phyloP scores from a whole-genome alignment of 2,329 filamentous ascomycete species.

The Alternaria hordeiaustralica region DNA sequence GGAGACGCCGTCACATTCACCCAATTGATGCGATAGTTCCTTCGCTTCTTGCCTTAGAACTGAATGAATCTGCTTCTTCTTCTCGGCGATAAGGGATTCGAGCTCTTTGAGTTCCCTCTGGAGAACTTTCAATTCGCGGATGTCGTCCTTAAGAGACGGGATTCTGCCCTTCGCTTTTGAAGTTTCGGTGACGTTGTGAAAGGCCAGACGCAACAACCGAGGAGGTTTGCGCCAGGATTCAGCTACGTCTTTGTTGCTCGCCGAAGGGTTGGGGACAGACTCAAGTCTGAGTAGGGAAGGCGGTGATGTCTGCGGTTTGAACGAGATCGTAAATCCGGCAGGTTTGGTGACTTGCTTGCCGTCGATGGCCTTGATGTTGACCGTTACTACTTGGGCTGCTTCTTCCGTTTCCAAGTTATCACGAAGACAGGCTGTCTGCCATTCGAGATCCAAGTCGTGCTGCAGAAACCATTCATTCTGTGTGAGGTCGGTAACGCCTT shows the following conservation, averaged over 20 bases:
- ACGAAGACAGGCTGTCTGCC: conserved; percentile 49
- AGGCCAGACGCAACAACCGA: conserved; percentile 37
- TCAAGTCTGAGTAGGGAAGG: conserved; percentile 47
- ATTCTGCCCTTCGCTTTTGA: conserved; percentile 7
- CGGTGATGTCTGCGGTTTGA: conserved; percentile 47
- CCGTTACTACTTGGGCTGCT: conserved; percentile 48
- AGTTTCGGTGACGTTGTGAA: conserved; percentile 15
- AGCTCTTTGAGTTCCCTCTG: conserved; percentile 48
- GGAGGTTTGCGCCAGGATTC: conserved; percentile 49
- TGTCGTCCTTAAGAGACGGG: conserved; percentile 46
- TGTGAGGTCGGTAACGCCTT: conserved; percentile 35
- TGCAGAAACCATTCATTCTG: conserved; percentile 43
- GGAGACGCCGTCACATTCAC: conserved; percentile 52
- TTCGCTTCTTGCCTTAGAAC: conserved; percentile 39
- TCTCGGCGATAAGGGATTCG: conserved; percentile 44
- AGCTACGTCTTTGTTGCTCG: conserved; percentile 32
- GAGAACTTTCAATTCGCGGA: conserved; percentile 51
- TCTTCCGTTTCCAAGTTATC: conserved; percentile 34
- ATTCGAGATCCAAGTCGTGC: conserved; percentile 48
- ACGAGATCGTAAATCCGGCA: conserved; percentile 50
- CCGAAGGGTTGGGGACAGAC: conserved; percentile 39
- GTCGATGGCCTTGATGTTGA: conserved; percentile 50
- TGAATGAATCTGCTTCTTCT: conserved; percentile 44
- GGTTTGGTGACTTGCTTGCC: conserved; percentile 38
- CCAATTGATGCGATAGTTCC: conserved; percentile 48